These are phyloP conservation scores for Galerina marginata DNA, from an alignment of 768 basidiomycete species.

Conservation along the genomic window DNA sequence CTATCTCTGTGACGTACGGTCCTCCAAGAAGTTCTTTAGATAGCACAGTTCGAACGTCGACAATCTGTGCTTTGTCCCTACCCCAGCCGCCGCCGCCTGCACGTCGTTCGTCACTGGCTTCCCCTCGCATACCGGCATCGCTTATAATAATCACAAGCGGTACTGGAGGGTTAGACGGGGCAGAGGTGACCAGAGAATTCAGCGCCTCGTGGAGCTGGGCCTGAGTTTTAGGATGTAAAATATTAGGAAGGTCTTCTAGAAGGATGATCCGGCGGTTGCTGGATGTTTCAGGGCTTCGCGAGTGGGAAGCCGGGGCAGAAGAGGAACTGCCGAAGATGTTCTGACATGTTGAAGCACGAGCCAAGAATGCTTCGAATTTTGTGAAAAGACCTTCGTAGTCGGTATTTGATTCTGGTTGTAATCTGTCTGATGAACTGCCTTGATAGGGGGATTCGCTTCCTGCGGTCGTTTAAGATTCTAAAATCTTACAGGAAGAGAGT, in stretches of 20 bases:
- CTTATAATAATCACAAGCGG: slow-evolving; percentile 87
- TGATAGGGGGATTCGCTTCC: too few relatives aligned
- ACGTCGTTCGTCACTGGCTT: slow-evolving; percentile 56
- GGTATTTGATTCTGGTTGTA: slow-evolving; percentile 11
- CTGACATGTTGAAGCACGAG: slow-evolving; percentile 65
- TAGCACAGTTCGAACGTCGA: slow-evolving; percentile 70
- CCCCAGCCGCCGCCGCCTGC: slow-evolving; percentile 48
- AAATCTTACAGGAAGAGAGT: too few relatives aligned
- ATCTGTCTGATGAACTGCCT: neutral
- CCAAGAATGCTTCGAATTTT: slow-evolving; percentile 80
- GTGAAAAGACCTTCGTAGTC: slow-evolving; percentile 57
- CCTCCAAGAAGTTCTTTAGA: slow-evolving; percentile 71
- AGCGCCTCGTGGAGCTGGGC: slow-evolving; percentile 75
- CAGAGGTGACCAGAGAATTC: slow-evolving; percentile 53
- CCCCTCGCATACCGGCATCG: slow-evolving; percentile 81
- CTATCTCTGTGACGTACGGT: slow-evolving; percentile 79
- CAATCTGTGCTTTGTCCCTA: slow-evolving; percentile 50
- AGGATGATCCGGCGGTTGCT: slow-evolving; percentile 67
- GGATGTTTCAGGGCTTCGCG: slow-evolving; percentile 13
- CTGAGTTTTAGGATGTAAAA: slow-evolving; percentile 74
- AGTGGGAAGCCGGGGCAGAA: neutral
- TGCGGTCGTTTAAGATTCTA: too few relatives aligned
- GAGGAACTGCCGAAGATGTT: slow-evolving; percentile 47
- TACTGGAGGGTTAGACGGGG: slow-evolving; percentile 39
- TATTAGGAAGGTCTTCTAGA: slow-evolving; percentile 90